Base-by-base conservation (phyloP, 805 yeast genomes). In the Candida xiaguanensis region DNA sequence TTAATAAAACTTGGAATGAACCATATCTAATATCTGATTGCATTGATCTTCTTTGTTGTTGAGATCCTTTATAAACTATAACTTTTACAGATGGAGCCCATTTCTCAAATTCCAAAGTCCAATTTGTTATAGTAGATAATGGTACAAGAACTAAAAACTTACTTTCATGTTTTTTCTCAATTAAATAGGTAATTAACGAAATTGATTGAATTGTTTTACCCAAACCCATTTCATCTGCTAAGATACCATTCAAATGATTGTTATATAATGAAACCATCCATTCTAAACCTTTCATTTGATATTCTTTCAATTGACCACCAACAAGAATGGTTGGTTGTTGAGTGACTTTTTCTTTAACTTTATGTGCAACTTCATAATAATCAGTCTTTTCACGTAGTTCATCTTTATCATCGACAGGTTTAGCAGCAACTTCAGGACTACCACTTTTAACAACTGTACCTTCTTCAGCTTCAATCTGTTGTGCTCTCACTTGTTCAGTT, bases 1-100 rank as follows among this genome's bases (percentile, higher is more conserved):
- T 85, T 53, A 85, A 70, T 43, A 85, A 58, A 9, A 85, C 89
- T 44, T 82, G 84, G 64, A 85, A 85, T 50, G 80, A 79, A 9
- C 90, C 88, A 7, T 67, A 56, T 53, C 82, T 72, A 34, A 85
- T 74, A 37, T 80, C 83, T 41, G 70, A 68, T 50, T 80, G 87
- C 59, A 85, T 59, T 31, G 72, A 62, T 51, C 80, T 80, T 67
- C 95, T 77, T 52, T 80, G 81, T 38, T 71, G 75, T 41, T 86
- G 93, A 9, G 84, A 72, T 38, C 95, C 95, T 56, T 85, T 85
- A 61, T 82, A 86, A 24, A 82, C 77, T 46, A 86, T 75, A 8
- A 80, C 80, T 45, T 76, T 81, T 24, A 85, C 70, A 11, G 75
- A 50, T n/a, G 95, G 95, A 0, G 93, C 95, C 95, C 95, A 85